Evolutionary conservation across 2,329 filamentous ascomycete species (phyloP), one percentile per base, ranked within the genome.

Genomic region (Ceratocystiopsis minuta): DNA sequence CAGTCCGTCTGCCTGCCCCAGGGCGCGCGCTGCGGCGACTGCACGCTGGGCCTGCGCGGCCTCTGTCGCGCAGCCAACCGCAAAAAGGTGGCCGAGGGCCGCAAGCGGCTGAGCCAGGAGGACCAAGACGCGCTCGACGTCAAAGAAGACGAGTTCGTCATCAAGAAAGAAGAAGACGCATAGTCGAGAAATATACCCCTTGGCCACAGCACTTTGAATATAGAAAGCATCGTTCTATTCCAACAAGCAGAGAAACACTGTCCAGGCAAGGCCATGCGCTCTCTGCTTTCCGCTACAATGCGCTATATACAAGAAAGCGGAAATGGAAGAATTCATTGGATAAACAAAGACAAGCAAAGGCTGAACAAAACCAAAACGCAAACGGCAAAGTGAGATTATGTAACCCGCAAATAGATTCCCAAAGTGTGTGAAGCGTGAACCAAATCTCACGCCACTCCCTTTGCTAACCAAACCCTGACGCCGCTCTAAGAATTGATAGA

Each of bases 1-100:
- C 87, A 95, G 67, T 83, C 77, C 1, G 75, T 90, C 17, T 95
- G 87, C 56, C 62, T 85, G 48, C 85, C 86, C 1, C 73, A 88
- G 2, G 83, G 81, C 0, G 68, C 78, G 48, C 75, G 70, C 50
- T 98, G 90, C 60, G 86, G 84, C 16, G 79, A 90, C 39, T 98
- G 90, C 60, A 80, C 81, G 48, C 61, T 96, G 39, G 83, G 83
- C 1, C 63, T 80, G 16, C 67, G 67, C 31, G 83, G 83, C 4
- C 58, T 96, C 45, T 98, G 90, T 61, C 75, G 69, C 55, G 72
- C 73, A 12, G 80, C 81, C 24, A 72, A 85, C 46, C 63, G 67
- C 54, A 73, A 68, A 40, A 77, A 80, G 60, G 71, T 78, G 6
- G 55, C 60, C 9, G 66, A 70, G 45, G 72, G 70, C 18, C 67